Evolutionary conservation across 2,329 filamentous ascomycete species (phyloP), one percentile per base, ranked within the genome.

Genomic region (Arthrobotrys megalospora): DNA sequence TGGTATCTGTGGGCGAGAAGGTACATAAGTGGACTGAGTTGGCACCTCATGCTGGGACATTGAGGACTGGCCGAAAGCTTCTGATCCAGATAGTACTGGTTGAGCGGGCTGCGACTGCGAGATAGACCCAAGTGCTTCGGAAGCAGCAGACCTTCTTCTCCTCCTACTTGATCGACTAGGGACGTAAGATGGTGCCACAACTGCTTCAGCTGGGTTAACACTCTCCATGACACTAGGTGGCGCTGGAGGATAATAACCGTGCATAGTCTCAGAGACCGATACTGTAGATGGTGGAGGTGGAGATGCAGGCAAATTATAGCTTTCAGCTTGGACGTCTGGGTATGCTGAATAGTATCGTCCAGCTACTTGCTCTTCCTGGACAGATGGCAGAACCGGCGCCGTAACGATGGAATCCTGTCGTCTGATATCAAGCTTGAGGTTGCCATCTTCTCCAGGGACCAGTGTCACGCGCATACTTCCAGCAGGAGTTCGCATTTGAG

Each of bases 181-280:
- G n/a, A 53, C 34, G 14, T 52, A 50, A 32, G 72, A 34, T 1
- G 36, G 47, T 16, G 24, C 62, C 12, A n/a, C 19, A 8, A 47
- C 6, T 6, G 32, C 11, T 16, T 70, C 72, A 6, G 12, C 38
- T 24, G 72, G 65, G n/a, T 65, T 19, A 10, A 71, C n/a, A 32
- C 73, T 77, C 12, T 77, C 73, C 38, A 70, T 43, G 8, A 71
- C 36, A 34, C 73, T 77, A 16, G 73, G 73, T 3, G 73, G 73
- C 36, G 66, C 65, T 10, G 58, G 65, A 12, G 65, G 73, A 48
- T 77, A 77, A 43, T 43, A 60, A 16, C 48, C 21, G 16, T 66
- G 36, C 1, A 16, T 45, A 12, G 47, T 7, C 12, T 77, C 73
- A 1, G 75, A 52, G 28, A 47, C 12, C 1, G 75, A 72, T 21